Base-by-base conservation (phyloP, 2,329 filamentous ascomycete species). In the Tolypocladium ovalisporum region DNA sequence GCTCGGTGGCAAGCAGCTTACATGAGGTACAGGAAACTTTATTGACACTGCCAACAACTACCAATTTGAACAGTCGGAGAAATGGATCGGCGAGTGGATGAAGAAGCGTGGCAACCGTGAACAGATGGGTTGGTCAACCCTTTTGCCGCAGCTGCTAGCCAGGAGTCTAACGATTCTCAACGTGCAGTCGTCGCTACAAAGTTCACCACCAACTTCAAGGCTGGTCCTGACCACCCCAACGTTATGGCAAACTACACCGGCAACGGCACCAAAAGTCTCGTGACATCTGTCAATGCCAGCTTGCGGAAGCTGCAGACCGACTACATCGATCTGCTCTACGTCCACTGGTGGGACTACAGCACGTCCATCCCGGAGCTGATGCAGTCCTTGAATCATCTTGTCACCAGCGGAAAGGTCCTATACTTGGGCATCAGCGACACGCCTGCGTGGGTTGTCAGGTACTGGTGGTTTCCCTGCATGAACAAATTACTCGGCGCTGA, bases 41-140 rank as follows among this genome's bases (percentile, higher is more conserved):
- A 85, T 90, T 65, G 87, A 90, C 67, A 88, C 85, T 0, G 66
- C 85, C 58, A 87, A 84, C 72, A 85, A 85, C 68, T 89, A 89
- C 70, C 85, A 87, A 63, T 72, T 76, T 56, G 76, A 75, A 59
- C 77, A 88, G 67, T 82, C 81, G 1, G 86, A 89, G 69, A 69
- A 65, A 55, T 86, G 85, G 81, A 74, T 90, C 57, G 87, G 87
- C 39, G 84, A 87, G 62, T 90, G 86, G 85, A 86, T 88, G 82
- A 75, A 77, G 63, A 78, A 78, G 60, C 79, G 83, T 12, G 76
- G 78, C n/a, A 81, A 81, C 59, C 79, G 87, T 29, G 85, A 88
- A 62, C 75, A 87, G 66, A 81, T 90, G 70, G 75, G 78, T 80
- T 64, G 59, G 75, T 66, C 15, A 22, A 13, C n/a, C 12, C 36